Evolutionary conservation across 2,329 filamentous ascomycete species (phyloP).

Genomic region (Scolecobasidium constrictum): DNA sequence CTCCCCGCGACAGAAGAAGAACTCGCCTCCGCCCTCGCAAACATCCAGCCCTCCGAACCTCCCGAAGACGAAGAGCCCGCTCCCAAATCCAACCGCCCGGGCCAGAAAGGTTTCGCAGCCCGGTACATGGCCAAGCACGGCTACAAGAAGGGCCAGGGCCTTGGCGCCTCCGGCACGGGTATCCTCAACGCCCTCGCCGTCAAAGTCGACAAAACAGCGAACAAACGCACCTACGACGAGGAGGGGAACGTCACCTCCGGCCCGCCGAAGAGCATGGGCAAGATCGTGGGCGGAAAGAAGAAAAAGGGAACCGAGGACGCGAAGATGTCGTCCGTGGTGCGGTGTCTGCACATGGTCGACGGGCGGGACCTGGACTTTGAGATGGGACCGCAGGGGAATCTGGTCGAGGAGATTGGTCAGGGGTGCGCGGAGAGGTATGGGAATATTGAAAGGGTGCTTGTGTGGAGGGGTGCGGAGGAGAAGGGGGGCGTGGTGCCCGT

Average conservation of each 20-base stretch:
- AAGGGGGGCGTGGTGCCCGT: constrained; percentile 49
- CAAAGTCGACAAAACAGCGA: constrained; percentile 77
- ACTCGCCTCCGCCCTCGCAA: constrained; percentile 34
- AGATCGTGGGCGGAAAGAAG: constrained; percentile 68
- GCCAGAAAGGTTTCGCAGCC: constrained; percentile 75
- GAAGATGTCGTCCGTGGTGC: constrained; percentile 68
- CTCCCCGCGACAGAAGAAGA: constrained; percentile 43
- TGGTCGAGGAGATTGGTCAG: constrained; percentile 92
- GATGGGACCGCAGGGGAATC: constrained; percentile 49
- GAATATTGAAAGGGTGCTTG: constrained; percentile 66
- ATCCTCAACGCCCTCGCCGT: constrained; percentile 77
- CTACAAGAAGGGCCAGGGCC: constrained; percentile 77
- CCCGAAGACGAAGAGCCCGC: constrained; percentile 22
- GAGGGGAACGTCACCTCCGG: constrained; percentile 64
- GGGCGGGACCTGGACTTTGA: constrained; percentile 74
- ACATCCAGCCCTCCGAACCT: constrained; percentile 19
- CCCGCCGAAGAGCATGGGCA: constrained; percentile 48
- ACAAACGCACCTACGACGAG: constrained; percentile 65
- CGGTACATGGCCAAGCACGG: constrained; percentile 90
- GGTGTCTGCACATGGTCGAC: constrained; percentile 75
- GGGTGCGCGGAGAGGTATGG: constrained; percentile 83
- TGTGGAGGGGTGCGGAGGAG: constrained; percentile 48
- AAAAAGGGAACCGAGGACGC: constrained; percentile 30
- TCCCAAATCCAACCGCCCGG: constrained; percentile 55
- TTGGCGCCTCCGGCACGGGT: constrained; percentile 71